Evolutionary conservation across 768 basidiomycete species (phyloP), one percentile per base, ranked within the genome.

Genomic region (Kwoniella bestiolae): DNA sequence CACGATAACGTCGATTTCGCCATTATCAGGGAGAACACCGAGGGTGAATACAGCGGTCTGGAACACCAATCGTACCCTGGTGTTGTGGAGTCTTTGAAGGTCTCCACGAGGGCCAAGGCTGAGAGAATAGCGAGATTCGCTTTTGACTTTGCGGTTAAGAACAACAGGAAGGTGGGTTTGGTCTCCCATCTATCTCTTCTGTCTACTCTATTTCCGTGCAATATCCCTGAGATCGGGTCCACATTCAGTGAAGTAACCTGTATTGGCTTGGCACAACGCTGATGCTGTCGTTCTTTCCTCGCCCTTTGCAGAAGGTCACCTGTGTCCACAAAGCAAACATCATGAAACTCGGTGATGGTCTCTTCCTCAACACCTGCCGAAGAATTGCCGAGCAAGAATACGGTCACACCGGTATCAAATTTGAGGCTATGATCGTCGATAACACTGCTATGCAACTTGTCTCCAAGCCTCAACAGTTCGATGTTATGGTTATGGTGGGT

Each of bases 291-390:
- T 0, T 2, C 14, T 18, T 6, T 26, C n/a, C 9, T 3, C 26
- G 38, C 38, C 41, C 23, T 16, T 25, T 41, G 51, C 68, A 95
- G 93, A 98, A 95, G 90, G 95, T 99, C 72, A 99, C 96, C 45
- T 97, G 94, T 79, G 94, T 99, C 49, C 96, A 99, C 88, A 99
- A 99, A 84, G 96, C 96, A 76, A 98, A 98, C 85, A 99, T 99
- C 85, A 99, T 99, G 96, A 99, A 99, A 83, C 89, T 97, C 74
- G 95, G 95, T 81, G 96, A 98, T 78, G 96, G 96, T 82, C 87
- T 99, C 46, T 98, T 98, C 89, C 87, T 98, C 75, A 94, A 93
- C 83, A 98, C 94, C 25, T 99, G 97, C 89, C 91, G 93, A 73
- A 87, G 88, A 66, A 87, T 99, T 65, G 96, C 94, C 34, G 92